Percentiles rank a stretch among this genome's conserved stretches.
phyloP scores from a whole-genome alignment of 2,329 filamentous ascomycete genomes.

The Aspergillus ruber region DNA sequence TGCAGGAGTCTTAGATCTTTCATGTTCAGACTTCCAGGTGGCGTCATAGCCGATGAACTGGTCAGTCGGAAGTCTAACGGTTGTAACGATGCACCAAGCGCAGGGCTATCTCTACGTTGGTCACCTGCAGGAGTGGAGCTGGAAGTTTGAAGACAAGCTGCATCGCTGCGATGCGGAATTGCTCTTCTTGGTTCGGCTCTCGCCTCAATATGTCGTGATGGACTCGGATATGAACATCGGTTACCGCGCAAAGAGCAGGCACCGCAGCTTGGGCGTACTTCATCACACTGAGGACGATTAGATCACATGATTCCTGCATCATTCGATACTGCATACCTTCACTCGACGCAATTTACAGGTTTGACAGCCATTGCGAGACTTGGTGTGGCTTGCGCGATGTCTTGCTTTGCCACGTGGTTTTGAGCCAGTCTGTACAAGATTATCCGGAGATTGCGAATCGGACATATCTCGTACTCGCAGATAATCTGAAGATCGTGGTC shows the following conservation, averaged over 20 bases:
- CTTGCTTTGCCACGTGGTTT: not conserved
- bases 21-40: constrained; percentile 9
- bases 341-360: constrained; percentile 18
- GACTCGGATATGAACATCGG: constrained; percentile 10
- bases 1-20: constrained; percentile 14
- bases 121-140: no score
- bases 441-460: not conserved
- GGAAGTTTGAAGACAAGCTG: no score
- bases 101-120: not conserved
- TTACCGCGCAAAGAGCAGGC: constrained; percentile 12
- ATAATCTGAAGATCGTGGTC: not conserved
- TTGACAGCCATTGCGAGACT: constrained; percentile 19
- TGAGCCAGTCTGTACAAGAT: not conserved
- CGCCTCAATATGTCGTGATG: not conserved
- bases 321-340: constrained; percentile 11
- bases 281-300: constrained; percentile 15
- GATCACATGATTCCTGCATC: not conserved
- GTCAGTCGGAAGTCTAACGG: constrained; percentile 10
- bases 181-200: not conserved
- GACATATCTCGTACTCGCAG: not conserved
- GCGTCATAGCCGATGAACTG: not conserved
- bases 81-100: constrained; percentile 1
- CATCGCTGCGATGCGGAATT: not conserved
- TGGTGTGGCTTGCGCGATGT: constrained; percentile 15
- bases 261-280: constrained; percentile 17